Conservation (phyloP, 2,329 filamentous ascomycete genomes). For the Metarhizium sp. region DNA sequence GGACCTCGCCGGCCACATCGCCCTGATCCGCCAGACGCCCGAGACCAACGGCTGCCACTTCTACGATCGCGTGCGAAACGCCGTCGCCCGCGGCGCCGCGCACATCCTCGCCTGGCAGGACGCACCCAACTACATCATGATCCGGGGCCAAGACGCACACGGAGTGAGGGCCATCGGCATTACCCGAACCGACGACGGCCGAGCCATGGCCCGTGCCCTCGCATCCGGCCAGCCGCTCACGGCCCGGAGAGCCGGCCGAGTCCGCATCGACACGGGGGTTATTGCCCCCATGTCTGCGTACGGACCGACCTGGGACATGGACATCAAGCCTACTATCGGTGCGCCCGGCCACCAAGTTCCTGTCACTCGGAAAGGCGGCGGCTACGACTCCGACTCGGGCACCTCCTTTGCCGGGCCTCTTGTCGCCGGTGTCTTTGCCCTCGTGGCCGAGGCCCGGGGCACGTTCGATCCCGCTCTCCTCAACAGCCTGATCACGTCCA, state of each 20-base stretch:
- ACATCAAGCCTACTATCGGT: slow-evolving; percentile 32
- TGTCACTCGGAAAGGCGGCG: background rate
- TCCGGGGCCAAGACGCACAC: too few species aligned
- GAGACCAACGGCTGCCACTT: too few species aligned
- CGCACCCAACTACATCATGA: too few species aligned
- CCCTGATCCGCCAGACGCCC: too few species aligned
- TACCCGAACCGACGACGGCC: background rate
- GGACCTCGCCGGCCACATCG: too few species aligned
- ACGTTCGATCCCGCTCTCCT: slow-evolving; percentile 1
- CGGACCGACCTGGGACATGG: slow-evolving; percentile 20
- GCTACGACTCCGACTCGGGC: background rate
- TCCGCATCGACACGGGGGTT: background rate
- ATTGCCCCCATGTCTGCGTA: slow-evolving; percentile 4
- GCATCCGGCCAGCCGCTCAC: too few species aligned
- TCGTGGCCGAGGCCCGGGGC: slow-evolving; percentile 1
- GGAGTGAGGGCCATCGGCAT: slow-evolving; percentile 12
- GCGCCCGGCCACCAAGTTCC: slow-evolving; percentile 20
- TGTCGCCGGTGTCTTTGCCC: slow-evolving; percentile 1
- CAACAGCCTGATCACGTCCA: slow-evolving; percentile 3
- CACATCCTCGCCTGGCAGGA: too few species aligned
- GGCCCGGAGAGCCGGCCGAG: background rate
- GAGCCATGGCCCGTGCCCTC: background rate
- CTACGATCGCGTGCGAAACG: too few species aligned
- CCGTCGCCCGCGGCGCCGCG: too few species aligned
- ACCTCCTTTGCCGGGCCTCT: slow-evolving; percentile 3